A percentile compares a stretch with the other conserved stretches of the same genome.
Evolutionary conservation across 169 alveolate species (phyloP).

Genomic region (Plasmodium yoelii): DNA sequence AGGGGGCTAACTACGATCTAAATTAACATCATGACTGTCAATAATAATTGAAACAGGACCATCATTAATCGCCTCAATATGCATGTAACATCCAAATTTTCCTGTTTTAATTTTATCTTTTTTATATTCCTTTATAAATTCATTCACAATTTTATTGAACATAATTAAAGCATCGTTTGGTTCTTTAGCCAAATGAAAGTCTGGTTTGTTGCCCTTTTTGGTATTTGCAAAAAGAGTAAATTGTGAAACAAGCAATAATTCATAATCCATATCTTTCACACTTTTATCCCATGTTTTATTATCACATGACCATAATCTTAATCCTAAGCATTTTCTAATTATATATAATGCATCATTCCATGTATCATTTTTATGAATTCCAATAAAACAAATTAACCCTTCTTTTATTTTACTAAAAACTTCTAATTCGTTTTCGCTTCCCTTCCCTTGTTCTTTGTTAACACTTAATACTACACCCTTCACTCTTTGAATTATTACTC

Average conservation of each 20-base stretch:
- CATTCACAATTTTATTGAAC: constrained; percentile 87
- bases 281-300: constrained; percentile 89
- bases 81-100: constrained; percentile 92
- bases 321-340: constrained; percentile 87
- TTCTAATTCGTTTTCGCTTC: constrained; percentile 39
- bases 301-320: constrained; percentile 89
- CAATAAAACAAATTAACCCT: constrained; percentile 55
- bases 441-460: constrained; percentile 11
- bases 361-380: constrained; percentile 63
- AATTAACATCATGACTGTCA: constrained; percentile 75
- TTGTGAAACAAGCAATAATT: constrained; percentile 90
- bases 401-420: constrained; percentile 49
- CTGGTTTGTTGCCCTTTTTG: constrained; percentile 94
- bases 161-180: constrained; percentile 90
- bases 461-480: constrained; percentile 43
- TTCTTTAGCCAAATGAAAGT: constrained; percentile 93
- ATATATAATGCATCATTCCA: constrained; percentile 70
- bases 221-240: constrained; percentile 92
- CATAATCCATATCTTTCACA: constrained; percentile 88
- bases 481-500: constrained; percentile 53
- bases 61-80: constrained; percentile 90
- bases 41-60: constrained; percentile 94
- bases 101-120: constrained; percentile 76
- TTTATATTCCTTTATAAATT: constrained; percentile 52
- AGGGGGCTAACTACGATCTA: background rate